Evolutionary conservation across 305 asterid species (phyloP).

Genomic region (Stenogyne calaminthoides): DNA sequence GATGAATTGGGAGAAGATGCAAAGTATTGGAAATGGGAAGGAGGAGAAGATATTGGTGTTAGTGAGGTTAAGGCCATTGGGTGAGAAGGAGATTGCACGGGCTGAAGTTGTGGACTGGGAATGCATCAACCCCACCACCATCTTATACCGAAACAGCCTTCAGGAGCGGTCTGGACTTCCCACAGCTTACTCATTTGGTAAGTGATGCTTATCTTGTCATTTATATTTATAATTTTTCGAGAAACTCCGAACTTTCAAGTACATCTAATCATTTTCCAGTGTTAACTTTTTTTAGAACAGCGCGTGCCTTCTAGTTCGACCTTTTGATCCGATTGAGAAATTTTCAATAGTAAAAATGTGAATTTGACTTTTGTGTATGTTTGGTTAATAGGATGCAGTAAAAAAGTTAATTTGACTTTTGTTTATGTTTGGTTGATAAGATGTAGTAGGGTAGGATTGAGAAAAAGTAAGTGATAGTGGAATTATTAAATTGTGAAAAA

Average conservation of each 20-base stretch:
- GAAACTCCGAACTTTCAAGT: conserved; percentile 9
- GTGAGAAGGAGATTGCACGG: conserved; percentile 74
- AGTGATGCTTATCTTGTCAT: conserved; percentile 27
- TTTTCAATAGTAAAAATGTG: too few relatives aligned
- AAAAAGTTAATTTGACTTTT: too few relatives aligned
- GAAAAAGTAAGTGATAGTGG: too few relatives aligned
- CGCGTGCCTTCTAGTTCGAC: conserved; percentile 4
- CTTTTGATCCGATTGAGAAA: background rate
- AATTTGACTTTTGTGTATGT: too few relatives aligned
- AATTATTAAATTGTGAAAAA: too few relatives aligned
- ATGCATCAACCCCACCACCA: conserved; percentile 85
- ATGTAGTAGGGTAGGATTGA: too few relatives aligned
- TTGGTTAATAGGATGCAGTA: too few relatives aligned
- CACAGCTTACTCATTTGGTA: conserved; percentile 86
- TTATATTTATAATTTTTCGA: conserved; percentile 1
- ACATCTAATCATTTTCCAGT: conserved; percentile 7
- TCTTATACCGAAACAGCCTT: conserved; percentile 85
- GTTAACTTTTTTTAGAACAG: background rate
- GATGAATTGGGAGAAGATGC: conserved; percentile 77
- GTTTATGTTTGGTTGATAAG: too few relatives aligned
- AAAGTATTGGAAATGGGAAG: conserved; percentile 49
- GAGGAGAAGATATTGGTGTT: conserved; percentile 88
- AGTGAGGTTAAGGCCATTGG: conserved; percentile 92
- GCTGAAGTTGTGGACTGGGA: conserved; percentile 95
- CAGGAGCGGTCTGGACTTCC: conserved; percentile 94